These are phyloP conservation scores for Phytophthora foliorum DNA, from an alignment of 352 stramenopile species.

Conservation along the genomic window DNA sequence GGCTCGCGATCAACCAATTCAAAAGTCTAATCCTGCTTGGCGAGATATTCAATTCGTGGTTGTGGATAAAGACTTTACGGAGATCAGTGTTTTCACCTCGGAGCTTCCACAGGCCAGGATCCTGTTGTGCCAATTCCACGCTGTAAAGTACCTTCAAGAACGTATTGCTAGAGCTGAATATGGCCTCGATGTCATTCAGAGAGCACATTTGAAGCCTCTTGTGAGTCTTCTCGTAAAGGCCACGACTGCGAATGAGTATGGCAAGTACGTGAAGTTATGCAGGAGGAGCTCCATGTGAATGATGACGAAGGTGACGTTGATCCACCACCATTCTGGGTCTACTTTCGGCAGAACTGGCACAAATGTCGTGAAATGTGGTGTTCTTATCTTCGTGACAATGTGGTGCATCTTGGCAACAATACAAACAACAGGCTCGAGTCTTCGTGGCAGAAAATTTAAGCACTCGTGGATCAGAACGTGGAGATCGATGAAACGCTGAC, in stretches of 20 bases:
- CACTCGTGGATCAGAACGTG: not conserved
- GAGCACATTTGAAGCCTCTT: too few relatives aligned
- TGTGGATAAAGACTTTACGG: constrained; percentile 36
- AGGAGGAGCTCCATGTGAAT: not conserved
- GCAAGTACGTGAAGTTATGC: not conserved
- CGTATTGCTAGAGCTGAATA: too few relatives aligned
- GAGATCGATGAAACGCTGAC: constrained; percentile 6
- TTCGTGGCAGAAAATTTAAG: constrained; percentile 14
- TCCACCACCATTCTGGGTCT: not conserved
- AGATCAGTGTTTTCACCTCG: constrained; percentile 14
- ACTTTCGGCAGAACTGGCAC: constrained; percentile 3
- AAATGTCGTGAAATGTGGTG: constrained; percentile 2
- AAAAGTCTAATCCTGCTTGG: not conserved
- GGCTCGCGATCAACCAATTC: not conserved
- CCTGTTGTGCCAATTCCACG: constrained; percentile 38
- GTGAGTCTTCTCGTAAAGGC: too few relatives aligned
- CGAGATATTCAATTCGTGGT: constrained; percentile 13
- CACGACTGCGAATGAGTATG: constrained; percentile 17
- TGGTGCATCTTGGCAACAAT: constrained; percentile 1
- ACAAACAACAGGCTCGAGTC: constrained; percentile 13
- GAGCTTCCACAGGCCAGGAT: not conserved
- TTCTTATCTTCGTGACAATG: constrained; percentile 3
- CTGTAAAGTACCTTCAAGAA: constrained; percentile 13
- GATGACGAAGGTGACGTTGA: not conserved
- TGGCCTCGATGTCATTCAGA: not conserved